Base-by-base conservation (phyloP, 1,284 basidiomycete genomes). In the Trametes versicolor region DNA sequence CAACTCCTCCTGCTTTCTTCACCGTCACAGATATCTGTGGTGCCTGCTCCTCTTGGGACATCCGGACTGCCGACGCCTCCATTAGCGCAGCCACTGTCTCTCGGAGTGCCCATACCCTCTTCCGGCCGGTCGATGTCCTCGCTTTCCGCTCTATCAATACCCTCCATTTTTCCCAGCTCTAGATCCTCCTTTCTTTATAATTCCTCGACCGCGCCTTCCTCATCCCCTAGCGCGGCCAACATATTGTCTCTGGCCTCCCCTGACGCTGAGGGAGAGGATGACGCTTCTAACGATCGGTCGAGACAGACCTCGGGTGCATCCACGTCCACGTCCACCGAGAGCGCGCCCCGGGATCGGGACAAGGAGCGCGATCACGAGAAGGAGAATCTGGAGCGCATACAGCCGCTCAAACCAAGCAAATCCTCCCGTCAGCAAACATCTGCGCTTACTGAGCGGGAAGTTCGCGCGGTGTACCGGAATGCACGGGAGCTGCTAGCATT, bases 401-500 rank as follows among this genome's bases (percentile, higher is more conserved):
- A 59, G 17, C 39, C 67, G 47, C 60, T 48, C 48, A 65, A 70
- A 41, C 81, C 80, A 66, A 79, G 80, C 36, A 76, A 78, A 63
- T 75, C 76, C 45, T 82, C 82, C 64, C 65, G 69, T 62, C 67
- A 75, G 9, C 70, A 75, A 15, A 63, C 54, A 0, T 58, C 67
- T 6, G 10, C 90, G 2, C 84, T 91, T 67, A 81, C 83, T 8
- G 81, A 86, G 51, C 73, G 73, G 15, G 89, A 91, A 72, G 75
- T 90, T 27, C 84, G 85, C 43, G 66, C 81, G 5, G 76, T 96
- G 62, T 85, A 86, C 29, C 85, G 94, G 52, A 96, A 96, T 77
- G 87, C 90, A 1, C 84, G 85, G 60, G 86, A 91, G 12, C 81
- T 97, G n/a, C 82, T 96, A 59, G 80, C 82, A 32, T 81, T 95